Evolutionary conservation across 768 basidiomycete species (phyloP), one percentile per base, ranked within the genome.

Genomic region (Mrakia gelida): DNA sequence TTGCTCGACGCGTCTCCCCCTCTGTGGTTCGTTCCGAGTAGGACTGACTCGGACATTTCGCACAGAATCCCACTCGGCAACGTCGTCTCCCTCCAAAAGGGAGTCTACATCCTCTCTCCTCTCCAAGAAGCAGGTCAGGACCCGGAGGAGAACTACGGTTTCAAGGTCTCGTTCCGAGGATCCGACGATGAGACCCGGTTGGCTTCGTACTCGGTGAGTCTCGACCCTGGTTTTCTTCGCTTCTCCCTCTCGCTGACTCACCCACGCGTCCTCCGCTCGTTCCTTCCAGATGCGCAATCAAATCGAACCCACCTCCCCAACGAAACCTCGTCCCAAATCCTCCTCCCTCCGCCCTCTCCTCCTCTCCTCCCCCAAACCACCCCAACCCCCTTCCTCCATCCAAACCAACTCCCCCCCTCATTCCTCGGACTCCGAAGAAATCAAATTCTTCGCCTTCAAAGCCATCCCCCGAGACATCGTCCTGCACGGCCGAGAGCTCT

Each of bases 21-120:
- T 30, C 63, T n/a, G n/a, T n/a, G n/a, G n/a, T n/a, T n/a, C n/a
- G n/a, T n/a, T n/a, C n/a, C n/a, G n/a, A n/a, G n/a, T n/a, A n/a
- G n/a, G n/a, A 16, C 30, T 21, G 15, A 65, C 63, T 21, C 18
- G 4, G 1, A 9, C 28, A 0, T 6, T 30, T 32, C 63, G 28
- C 95, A 91, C 81, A 90, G 95, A 61, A 89, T 98, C 71, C 95
- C 95, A 2, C 88, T 97, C 59, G 89, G 89, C 68, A 92, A 92
- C 68, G 28, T 72, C 26, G 26, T 56, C 15, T 13, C 49, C 71
- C 43, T 70, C 26, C 38, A 34, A 49, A 65, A 61, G 95, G 95
- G 95, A n/a, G 90, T 93, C 65, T 99, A 98, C 83, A 98, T 98
- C 79, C 85, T 98, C 61, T 97, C 95, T 1, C 91, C 95, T 2